Conservation (phyloP, 2,329 filamentous ascomycete genomes). For the Aspergillus persii region DNA sequence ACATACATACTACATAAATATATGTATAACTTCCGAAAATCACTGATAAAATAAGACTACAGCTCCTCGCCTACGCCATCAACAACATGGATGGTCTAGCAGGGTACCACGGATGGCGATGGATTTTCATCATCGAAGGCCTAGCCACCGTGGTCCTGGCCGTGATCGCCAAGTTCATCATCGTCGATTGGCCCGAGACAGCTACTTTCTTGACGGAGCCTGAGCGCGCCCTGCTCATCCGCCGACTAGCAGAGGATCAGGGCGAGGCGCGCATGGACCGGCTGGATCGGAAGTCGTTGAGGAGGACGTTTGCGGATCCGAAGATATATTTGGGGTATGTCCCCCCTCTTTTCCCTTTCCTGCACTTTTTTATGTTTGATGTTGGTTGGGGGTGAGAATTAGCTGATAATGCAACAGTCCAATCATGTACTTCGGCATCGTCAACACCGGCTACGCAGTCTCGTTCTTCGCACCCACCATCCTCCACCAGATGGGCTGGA, state of each 20-base stretch:
- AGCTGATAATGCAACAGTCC: conserved; percentile 35
- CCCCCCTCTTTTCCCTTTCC: conserved; percentile 2
- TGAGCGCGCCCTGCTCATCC: conserved; percentile 45
- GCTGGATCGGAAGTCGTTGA: conserved; percentile 48
- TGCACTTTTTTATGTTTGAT: background rate
- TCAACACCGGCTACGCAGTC: conserved; percentile 48
- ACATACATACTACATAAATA: too few relatives aligned
- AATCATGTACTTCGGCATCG: conserved; percentile 63
- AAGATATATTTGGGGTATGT: conserved; percentile 40
- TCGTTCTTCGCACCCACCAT: conserved; percentile 46
- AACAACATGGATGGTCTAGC: conserved; percentile 40
- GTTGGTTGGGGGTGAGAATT: background rate
- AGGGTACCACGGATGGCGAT: conserved; percentile 44
- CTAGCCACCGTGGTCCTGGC: conserved; percentile 49
- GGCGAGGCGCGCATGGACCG: conserved; percentile 52
- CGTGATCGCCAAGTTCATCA: conserved; percentile 50
- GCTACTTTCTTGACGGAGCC: conserved; percentile 48
- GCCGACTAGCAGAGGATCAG: conserved; percentile 43
- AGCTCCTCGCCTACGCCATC: conserved; percentile 45
- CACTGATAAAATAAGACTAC: background rate
- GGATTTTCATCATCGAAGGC: conserved; percentile 53
- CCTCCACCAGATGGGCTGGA: conserved; percentile 54
- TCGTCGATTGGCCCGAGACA: conserved; percentile 46
- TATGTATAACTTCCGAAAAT: too few relatives aligned
- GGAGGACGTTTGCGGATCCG: conserved; percentile 46